Evolutionary conservation across 257 asterid genomes (phyloP), one percentile per base, ranked within the genome.

Genomic region (Linderniella brevidens): DNA sequence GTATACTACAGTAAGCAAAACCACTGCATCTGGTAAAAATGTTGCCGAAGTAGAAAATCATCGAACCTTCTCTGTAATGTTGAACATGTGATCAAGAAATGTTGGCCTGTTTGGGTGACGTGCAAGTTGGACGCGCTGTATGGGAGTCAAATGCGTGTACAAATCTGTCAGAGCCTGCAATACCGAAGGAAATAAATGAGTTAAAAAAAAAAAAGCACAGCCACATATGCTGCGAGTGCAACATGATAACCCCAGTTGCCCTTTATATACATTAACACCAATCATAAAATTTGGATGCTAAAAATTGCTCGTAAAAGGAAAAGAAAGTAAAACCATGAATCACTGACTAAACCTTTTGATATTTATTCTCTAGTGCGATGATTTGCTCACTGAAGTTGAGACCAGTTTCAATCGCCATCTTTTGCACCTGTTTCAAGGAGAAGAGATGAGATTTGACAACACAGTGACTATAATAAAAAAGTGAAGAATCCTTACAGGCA

Each of bases 341-440:
- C 6, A 25, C 32, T 25, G 6, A 25, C 6, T 25, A 25, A 56
- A 85, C 99, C 99, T 90, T 74, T 56, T 76, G 94, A 66, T 76
- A 85, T 58, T 77, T 79, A 48, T 77, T 71, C 79, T 90, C 96
- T 14, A 85, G 76, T 14, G 68, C 58, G 38, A 71, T 73, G 68
- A 90, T 77, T 59, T 85, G 92, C 19, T 77, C 92, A 47, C 68
- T 85, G 79, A 81, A 73, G 67, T 90, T 93, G 59, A 77, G 68
- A 39, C 96, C 99, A 50, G 99, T 79, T 64, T 78, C 96, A 55
- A 76, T 79, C 55, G 93, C 93, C 95, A 74, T 84, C 75, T 63
- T 84, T 67, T 80, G 87, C 53, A 84, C 93, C 96, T 84, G 69
- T 29, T 53, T 60, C 40, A 55, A 14, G 15, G 37, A 17, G 44